Percentiles rank a stretch among this genome's conserved stretches.
phyloP scores from a whole-genome alignment of 257 asterid species.

The Avicennia marina region DNA sequence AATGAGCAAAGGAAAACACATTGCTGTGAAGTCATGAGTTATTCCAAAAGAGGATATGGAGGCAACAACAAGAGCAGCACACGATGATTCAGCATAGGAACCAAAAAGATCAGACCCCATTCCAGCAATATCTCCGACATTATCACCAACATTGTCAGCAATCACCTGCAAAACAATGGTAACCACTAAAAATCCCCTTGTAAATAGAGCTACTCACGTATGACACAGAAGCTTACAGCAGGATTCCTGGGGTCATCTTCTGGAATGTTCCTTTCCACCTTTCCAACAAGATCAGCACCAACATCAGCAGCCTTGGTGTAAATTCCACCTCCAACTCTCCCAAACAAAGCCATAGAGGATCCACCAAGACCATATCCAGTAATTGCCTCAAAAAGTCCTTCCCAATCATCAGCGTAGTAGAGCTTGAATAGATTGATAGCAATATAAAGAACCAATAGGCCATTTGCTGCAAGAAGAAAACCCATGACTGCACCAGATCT shows the following conservation, averaged over 20 bases:
- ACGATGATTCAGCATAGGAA: slow-evolving; percentile 40
- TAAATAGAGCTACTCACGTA: neutral
- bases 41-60: slow-evolving; percentile 41
- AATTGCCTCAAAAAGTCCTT: slow-evolving; percentile 83
- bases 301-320: slow-evolving; percentile 70
- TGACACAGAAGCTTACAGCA: slow-evolving; percentile 33
- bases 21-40: slow-evolving; percentile 52
- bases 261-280: slow-evolving; percentile 52
- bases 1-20: slow-evolving; percentile 63
- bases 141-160: slow-evolving; percentile 72
- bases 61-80: slow-evolving; percentile 46
- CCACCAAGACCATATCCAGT: slow-evolving; percentile 96
- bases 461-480: slow-evolving; percentile 88
- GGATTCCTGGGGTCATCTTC: slow-evolving; percentile 64
- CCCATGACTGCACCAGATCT: slow-evolving; percentile 95
- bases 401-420: slow-evolving; percentile 90
- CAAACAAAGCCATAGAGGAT: slow-evolving; percentile 90
- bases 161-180: slow-evolving; percentile 41
- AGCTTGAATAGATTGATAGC: slow-evolving; percentile 74
- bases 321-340: slow-evolving; percentile 95
- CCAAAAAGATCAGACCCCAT: slow-evolving; percentile 50
- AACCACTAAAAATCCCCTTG: neutral
- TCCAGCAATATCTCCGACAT: slow-evolving; percentile 82
- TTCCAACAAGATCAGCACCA: slow-evolving; percentile 59
- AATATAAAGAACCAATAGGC: slow-evolving; percentile 75